Conservation (phyloP, 2,329 filamentous ascomycete species). For the Drechslera avenae region DNA sequence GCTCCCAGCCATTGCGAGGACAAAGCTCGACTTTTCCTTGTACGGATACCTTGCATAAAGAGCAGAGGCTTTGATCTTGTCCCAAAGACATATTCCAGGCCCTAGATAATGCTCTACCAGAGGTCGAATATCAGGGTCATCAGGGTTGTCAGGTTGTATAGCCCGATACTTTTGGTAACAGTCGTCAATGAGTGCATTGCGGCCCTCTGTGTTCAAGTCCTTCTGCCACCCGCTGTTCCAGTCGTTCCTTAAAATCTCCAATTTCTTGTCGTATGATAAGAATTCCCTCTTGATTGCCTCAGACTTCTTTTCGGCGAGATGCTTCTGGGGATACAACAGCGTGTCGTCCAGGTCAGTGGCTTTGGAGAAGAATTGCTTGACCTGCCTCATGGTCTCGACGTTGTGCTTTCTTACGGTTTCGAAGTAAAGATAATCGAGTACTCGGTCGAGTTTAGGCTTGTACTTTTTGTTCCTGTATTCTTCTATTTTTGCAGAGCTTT, state of each 20-base stretch:
- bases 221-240: slow-evolving; percentile 16
- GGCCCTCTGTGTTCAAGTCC: slow-evolving; percentile 7
- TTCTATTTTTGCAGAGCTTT: slow-evolving; percentile 22
- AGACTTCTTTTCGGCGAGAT: slow-evolving; percentile 1
- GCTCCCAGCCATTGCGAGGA: slow-evolving; percentile 49
- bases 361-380: slow-evolving; percentile 34
- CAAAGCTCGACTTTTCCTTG: slow-evolving; percentile 34
- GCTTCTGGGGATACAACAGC: slow-evolving; percentile 19
- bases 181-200: slow-evolving; percentile 20
- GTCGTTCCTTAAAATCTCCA: slow-evolving; percentile 1
- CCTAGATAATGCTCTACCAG: slow-evolving; percentile 22
- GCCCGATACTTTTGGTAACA: slow-evolving; percentile 28
- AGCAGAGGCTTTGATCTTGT: slow-evolving; percentile 53
- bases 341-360: slow-evolving; percentile 27
- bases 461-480: slow-evolving; percentile 27
- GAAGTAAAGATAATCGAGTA: slow-evolving; percentile 69
- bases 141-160: slow-evolving; percentile 21
- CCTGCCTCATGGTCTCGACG: slow-evolving; percentile 31
- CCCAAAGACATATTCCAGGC: slow-evolving; percentile 45
- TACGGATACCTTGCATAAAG: slow-evolving; percentile 38
- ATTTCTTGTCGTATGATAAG: background rate
- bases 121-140: slow-evolving; percentile 16
- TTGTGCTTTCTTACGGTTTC: slow-evolving; percentile 53
- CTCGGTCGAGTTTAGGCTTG: slow-evolving; percentile 49
- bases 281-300: slow-evolving; percentile 19